Evolutionary conservation across 352 stramenopile genomes (phyloP).

Genomic region (Globisporangium apiculatum): DNA sequence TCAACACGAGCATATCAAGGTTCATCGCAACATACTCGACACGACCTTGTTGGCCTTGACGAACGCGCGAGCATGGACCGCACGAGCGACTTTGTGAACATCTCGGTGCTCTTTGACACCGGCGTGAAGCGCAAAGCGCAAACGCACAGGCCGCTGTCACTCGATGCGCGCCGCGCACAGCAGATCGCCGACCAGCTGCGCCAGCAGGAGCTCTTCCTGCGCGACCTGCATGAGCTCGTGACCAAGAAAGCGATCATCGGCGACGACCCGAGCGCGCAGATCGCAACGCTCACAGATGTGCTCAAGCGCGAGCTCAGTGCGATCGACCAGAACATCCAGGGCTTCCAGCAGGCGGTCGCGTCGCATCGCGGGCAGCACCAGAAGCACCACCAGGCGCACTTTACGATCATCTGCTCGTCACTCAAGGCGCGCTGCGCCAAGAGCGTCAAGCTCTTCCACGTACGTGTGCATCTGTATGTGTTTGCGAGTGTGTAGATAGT

Average conservation of each 20-base stretch:
- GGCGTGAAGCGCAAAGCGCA: constrained; percentile 30
- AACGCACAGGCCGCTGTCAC: constrained; percentile 58
- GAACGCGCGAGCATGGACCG: constrained; percentile 35
- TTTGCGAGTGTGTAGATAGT: not conserved
- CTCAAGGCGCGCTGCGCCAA: constrained; percentile 78
- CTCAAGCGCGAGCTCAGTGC: constrained; percentile 66
- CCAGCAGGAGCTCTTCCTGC: constrained; percentile 75
- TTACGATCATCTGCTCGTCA: constrained; percentile 68
- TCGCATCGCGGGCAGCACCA: constrained; percentile 41
- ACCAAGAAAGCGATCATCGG: constrained; percentile 71
- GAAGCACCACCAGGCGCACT: constrained; percentile 77
- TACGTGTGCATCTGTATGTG: constrained; percentile 18
- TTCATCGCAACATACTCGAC: not conserved
- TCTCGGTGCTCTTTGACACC: constrained; percentile 79
- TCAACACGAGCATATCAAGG: not conserved
- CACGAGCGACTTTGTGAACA: constrained; percentile 80
- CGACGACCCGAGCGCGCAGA: constrained; percentile 67
- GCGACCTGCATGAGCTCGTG: constrained; percentile 68
- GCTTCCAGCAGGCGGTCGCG: constrained; percentile 55
- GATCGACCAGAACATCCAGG: constrained; percentile 58
- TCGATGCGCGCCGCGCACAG: constrained; percentile 62
- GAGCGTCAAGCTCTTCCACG: constrained; percentile 74
- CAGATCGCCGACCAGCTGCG: constrained; percentile 76
- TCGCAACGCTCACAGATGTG: constrained; percentile 70
- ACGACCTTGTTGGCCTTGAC: too few relatives aligned